Percentiles rank a stretch among this genome's conserved stretches.
Evolutionary conservation across 805 yeast species (phyloP).

Genomic region (Lipomyces yamadae): DNA sequence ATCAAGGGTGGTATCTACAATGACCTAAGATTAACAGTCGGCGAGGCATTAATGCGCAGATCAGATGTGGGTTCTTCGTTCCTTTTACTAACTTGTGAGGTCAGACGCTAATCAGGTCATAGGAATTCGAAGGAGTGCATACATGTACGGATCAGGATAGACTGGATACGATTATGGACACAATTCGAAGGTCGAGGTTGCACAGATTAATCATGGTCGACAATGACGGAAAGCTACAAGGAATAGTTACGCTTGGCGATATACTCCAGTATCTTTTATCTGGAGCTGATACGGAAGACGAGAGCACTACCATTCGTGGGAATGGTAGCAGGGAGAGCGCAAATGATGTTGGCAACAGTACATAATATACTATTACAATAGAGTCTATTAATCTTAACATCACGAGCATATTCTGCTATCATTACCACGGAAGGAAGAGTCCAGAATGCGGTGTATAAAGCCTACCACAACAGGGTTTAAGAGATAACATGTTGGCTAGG

Average conservation of each 20-base stretch:
- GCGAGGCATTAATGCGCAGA: constrained; percentile 92
- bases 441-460: too few species aligned
- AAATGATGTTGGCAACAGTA: neutral
- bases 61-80: constrained; percentile 56
- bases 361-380: neutral
- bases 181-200: constrained; percentile 85
- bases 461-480: too few species aligned
- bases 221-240: constrained; percentile 63
- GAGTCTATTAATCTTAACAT: too few species aligned
- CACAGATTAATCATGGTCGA: constrained; percentile 94
- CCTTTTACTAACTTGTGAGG: neutral
- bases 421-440: neutral
- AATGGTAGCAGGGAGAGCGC: constrained; percentile 4
- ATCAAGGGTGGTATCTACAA: constrained; percentile 94
- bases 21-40: constrained; percentile 87
- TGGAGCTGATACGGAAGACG: constrained; percentile 50
- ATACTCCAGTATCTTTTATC: constrained; percentile 80
- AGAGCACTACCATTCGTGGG: constrained; percentile 1
- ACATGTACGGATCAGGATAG: constrained; percentile 90
- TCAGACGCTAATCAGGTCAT: neutral
- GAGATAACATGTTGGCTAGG: too few species aligned
- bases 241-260: constrained; percentile 90
- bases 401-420: neutral
- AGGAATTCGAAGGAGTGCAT: constrained; percentile 94
- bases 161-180: constrained; percentile 86